Evolutionary conservation across 345 rosid genomes (phyloP), one percentile per base, ranked within the genome.

Genomic region (Lepidium didymum): DNA sequence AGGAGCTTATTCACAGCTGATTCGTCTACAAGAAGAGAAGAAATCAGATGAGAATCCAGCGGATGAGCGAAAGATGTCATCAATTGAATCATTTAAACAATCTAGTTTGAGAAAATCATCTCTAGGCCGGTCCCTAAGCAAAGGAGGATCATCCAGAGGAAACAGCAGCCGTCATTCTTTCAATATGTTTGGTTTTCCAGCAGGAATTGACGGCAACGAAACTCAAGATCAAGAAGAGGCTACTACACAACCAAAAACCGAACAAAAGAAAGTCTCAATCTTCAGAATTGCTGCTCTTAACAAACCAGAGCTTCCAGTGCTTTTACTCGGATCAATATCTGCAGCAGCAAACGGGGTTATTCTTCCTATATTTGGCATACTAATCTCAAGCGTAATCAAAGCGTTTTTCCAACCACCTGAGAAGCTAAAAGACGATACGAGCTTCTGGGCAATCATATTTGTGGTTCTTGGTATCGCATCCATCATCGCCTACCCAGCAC

Each of bases 1-100:
- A 25, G 92, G 98, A 63, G 95, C 96, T 23, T 92, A 86, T 67
- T 82, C 96, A 62, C 95, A 92, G 77, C 91, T 89, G 5, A 78
- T 89, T 35, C 87, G 81, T 9, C 75, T 89, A 14, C 98, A 92
- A 76, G 92, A 92, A 78, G 83, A 74, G 81, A 76, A 75, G 83
- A 74, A 46, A 38, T 73, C 14, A 0, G 70, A 72, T 3, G 84
- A 80, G 50, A 59, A 80, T 7, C 18, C 74, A 19, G 23, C 41
- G 5, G 87, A 77, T 38, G 87, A 75, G 25, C 75, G 73, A 44
- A 83, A 84, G 21, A 34, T 62, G 62, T 62, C 52, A 3, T 51
- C 47, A 1, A 33, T 62, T 8, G 87, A 81, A 62, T 75, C 78
- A 6, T 43, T 67, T 27, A 68, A 84, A 54, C 81, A 79, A 6